These are phyloP conservation scores for Sphagnum tenellum DNA, from an alignment of 225 moss, liverwort and hornwort species.

Conservation along the genomic window DNA sequence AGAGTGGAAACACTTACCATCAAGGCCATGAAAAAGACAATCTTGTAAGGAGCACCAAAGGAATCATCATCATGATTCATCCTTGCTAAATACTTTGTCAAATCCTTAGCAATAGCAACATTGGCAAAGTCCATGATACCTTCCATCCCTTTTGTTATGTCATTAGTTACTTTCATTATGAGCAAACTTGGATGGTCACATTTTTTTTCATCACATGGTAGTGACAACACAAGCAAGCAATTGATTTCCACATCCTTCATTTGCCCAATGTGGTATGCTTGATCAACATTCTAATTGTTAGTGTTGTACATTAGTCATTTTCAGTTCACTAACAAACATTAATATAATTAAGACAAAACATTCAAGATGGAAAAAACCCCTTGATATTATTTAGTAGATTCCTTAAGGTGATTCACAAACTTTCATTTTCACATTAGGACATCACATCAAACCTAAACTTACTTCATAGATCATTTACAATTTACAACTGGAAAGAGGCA, in stretches of 20 bases:
- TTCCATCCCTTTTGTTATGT: conserved; percentile 97
- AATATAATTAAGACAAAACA: no score
- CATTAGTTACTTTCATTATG: conserved; percentile 81
- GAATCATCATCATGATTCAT: conserved; percentile 40
- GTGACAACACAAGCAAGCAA: conserved; percentile 27
- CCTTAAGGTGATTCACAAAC: no score
- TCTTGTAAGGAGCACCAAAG: conserved; percentile 67
- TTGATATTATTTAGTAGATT: no score
- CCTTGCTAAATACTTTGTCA: conserved; percentile 72
- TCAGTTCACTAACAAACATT: no score
- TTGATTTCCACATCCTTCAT: conserved; percentile 86
- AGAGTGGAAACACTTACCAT: conserved; percentile 33
- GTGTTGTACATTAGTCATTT: conserved; percentile 24
- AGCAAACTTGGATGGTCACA: conserved; percentile 90
- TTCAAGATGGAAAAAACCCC: no score
- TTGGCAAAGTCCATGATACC: conserved; percentile 50
- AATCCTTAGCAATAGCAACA: conserved; percentile 62
- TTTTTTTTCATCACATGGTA: conserved; percentile 86
- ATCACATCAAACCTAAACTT: no score
- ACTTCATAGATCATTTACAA: no score
- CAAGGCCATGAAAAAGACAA: conserved; percentile 63
- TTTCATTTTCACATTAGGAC: no score
- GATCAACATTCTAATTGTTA: conserved; percentile 98
- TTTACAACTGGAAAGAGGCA: background rate
- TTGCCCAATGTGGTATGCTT: conserved; percentile 95